Base-by-base conservation (phyloP, 495 filamentous ascomycete genomes). In the Xanthoparmelia taractica region DNA sequence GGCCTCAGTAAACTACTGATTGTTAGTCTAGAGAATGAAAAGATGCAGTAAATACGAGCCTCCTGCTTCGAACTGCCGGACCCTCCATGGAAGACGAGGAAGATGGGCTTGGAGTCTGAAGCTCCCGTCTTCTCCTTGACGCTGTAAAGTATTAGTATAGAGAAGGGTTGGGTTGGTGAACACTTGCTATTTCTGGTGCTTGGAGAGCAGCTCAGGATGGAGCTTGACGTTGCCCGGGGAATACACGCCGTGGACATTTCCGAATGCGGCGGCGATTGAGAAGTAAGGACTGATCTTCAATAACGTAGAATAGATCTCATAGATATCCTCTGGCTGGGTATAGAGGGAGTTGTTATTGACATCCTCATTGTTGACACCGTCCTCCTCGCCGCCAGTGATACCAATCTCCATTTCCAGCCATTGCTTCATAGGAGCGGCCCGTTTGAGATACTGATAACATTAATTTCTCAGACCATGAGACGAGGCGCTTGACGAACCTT, bases 371-470 rank as follows among this genome's bases (percentile, higher is more conserved):
- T 97, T 78, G 65, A 80, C 77, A 76, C 93, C 92, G 66, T 96
- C 94, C 74, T 97, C 92, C 80, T 96, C 92, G 74, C 92, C 92
- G 78, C 92, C 92, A 68, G 91, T 94, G 74, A 94, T 91, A 71
- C 90, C 92, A 69, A 95, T 92, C 78, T 93, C 89, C 94, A 97
- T 99, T 83, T 99, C 94, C 60, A 99, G 84, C 90, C 91, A 99
- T 75, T 97, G 91, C 80, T 96, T 96, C 90, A 96, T 89, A 61
- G 92, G 91, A 45, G 89, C 88, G 66, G 86, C 89, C 66, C 92
- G 85, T 84, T 96, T 87, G 43, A 96, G 81, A 82, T 97, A 96
- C n/a, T n/a, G n/a, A n/a, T n/a, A n/a, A n/a, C n/a, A n/a, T n/a
- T n/a, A n/a, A n/a, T n/a, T n/a, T n/a, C n/a, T n/a, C n/a, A n/a